These are phyloP conservation scores for Clitocybe nebularis DNA, from an alignment of 1,284 basidiomycete genomes.

Conservation along the genomic window DNA sequence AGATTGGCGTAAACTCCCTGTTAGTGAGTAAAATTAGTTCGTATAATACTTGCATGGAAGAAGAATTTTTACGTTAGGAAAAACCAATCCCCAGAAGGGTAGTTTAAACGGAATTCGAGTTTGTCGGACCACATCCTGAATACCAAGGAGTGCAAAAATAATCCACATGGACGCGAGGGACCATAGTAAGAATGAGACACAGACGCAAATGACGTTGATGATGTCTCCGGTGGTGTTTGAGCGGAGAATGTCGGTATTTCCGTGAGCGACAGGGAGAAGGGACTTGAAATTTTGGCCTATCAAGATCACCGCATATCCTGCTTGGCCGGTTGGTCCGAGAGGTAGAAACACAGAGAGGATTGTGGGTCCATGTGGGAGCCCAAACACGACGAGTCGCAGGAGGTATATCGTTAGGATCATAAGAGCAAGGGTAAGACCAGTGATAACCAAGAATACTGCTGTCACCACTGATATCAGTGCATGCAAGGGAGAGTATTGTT, in stretches of 20 bases:
- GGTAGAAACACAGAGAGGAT: conserved; percentile 62
- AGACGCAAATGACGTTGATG: conserved; percentile 41
- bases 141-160: conserved; percentile 41
- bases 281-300: conserved; percentile 39
- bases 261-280: conserved; percentile 28
- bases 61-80: conserved; percentile 49
- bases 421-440: conserved; percentile 53
- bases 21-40: conserved; percentile 8
- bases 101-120: conserved; percentile 42
- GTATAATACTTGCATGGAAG: not conserved
- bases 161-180: conserved; percentile 53
- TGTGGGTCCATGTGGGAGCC: conserved; percentile 40
- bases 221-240: conserved; percentile 30
- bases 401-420: conserved; percentile 54
- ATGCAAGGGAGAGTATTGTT: conserved; percentile 38
- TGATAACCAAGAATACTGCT: conserved; percentile 50
- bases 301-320: conserved; percentile 44
- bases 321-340: conserved; percentile 58
- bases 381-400: conserved; percentile 42
- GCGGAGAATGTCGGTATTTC: conserved; percentile 16
- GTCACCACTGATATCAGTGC: conserved; percentile 54
- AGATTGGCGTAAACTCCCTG: conserved; percentile 65
- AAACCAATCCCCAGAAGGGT: conserved; percentile 57
- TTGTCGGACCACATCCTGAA: conserved; percentile 36
- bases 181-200: conserved; percentile 50